Evolutionary conservation across 1,284 basidiomycete genomes (phyloP).

Genomic region (Heterobasidion annosum): DNA sequence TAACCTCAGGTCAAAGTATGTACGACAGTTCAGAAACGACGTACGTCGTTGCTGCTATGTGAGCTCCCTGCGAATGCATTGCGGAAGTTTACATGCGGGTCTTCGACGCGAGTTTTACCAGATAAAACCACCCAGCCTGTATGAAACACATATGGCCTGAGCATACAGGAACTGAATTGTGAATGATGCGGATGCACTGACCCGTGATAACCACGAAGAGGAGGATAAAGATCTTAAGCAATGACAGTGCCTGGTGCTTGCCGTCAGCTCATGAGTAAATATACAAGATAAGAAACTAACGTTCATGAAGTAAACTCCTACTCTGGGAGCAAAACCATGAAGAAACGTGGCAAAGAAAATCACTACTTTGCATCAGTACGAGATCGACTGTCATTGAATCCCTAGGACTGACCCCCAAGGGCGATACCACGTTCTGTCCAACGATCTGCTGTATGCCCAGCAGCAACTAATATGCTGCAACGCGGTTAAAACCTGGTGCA

Average conservation of each 20-base stretch:
- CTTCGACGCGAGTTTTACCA: conserved; percentile 31
- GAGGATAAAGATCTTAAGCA: conserved; percentile 28
- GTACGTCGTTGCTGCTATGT: conserved; percentile 30
- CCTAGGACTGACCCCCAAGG: conserved; percentile 30
- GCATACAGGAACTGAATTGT: neutral
- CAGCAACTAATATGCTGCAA: conserved; percentile 38
- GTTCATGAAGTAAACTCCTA: conserved; percentile 41
- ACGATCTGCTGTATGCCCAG: conserved; percentile 26
- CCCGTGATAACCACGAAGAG: conserved; percentile 30
- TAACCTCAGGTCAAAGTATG: neutral
- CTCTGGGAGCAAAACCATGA: conserved; percentile 34
- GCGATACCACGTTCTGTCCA: conserved; percentile 53
- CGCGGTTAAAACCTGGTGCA: neutral
- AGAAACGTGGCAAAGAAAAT: conserved; percentile 35
- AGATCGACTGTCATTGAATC: too few species aligned
- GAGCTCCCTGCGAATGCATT: conserved; percentile 42
- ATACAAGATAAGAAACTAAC: conserved; percentile 13
- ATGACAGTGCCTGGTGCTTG: conserved; percentile 29
- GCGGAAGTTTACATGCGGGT: conserved; percentile 36
- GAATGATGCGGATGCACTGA: conserved; percentile 9
- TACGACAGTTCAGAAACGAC: conserved; percentile 4
- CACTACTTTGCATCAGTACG: conserved; percentile 17
- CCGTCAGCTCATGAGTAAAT: neutral
- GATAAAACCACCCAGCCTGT: conserved; percentile 41
- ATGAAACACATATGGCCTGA: neutral